These are phyloP conservation scores for Phaeodactylum tricornutum DNA, from an alignment of 108 stramenopile genomes.

Conservation along the genomic window DNA sequence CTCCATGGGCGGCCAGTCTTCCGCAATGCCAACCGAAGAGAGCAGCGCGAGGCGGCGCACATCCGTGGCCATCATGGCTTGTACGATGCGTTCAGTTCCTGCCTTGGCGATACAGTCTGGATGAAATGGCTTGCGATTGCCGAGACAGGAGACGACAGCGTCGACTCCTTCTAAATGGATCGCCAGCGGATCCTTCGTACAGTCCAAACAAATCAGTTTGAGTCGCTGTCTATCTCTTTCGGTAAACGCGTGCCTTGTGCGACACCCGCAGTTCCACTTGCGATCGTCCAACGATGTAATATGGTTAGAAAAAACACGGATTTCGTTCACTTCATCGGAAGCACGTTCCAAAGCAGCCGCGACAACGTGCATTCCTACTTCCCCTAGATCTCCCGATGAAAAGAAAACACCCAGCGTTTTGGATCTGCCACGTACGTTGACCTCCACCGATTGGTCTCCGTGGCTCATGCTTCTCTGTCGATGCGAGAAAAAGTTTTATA, in stretches of 20 bases:
- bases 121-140: constrained; percentile 54
- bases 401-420: constrained; percentile 1
- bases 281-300: constrained; percentile 32
- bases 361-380: constrained; percentile 62
- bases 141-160: constrained; percentile 61
- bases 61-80: constrained; percentile 33
- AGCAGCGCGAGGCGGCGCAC: constrained; percentile 37
- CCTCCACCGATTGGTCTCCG: too few species aligned
- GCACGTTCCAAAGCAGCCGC: constrained; percentile 38
- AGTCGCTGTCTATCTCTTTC: background rate
- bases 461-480: too few species aligned
- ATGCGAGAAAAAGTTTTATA: too few species aligned
- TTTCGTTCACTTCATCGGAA: constrained; percentile 14
- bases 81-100: constrained; percentile 48
- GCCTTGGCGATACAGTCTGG: constrained; percentile 14
- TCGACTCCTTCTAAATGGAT: constrained; percentile 33
- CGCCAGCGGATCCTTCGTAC: constrained; percentile 1
- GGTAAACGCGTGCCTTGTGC: constrained; percentile 12
- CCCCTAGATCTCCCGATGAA: constrained; percentile 8
- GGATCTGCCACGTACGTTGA: too few species aligned
- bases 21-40: constrained; percentile 43
- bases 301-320: constrained; percentile 46
- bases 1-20: constrained; percentile 42
- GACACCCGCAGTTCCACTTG: constrained; percentile 64
- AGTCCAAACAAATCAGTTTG: constrained; percentile 4